Evolutionary conservation across 1,284 basidiomycete species (phyloP), one percentile per base, ranked within the genome.

Genomic region (Ustilago shanxiensis): DNA sequence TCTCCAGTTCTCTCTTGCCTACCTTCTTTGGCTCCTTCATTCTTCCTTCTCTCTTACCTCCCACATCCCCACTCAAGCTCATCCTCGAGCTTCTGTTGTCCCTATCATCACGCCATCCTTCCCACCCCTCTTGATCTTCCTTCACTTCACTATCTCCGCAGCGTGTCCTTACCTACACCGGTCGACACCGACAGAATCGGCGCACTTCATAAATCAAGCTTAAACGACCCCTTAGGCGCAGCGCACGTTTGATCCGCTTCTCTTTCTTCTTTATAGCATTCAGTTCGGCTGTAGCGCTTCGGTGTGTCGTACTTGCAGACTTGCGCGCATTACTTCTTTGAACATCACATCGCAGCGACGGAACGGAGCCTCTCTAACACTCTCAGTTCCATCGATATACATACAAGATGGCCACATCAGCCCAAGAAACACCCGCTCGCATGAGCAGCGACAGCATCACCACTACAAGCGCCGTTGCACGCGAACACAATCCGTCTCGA

Each of bases 371-470:
- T 18, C 41, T 16, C 4, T 24, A 28, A 7, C 51, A 33, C 14
- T n/a, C 54, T 14, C 37, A 20, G 29, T 18, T 33, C 14, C 44
- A 54, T 14, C 41, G 16, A 24, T 22, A 28, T 9, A 33, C 26
- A 6, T 20, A 26, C 59, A 62, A 66, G 8, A 71, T 72, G 69
- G 28, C 60, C 4, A 45, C 64, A 9, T 52, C 64, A 24, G 50
- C 41, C 10, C 50, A 55, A 54, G 60, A 62, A 39, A 63, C 64
- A 28, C 55, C 64, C 16, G 70, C 70, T 66, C 60, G 54, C 13
- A 54, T 47, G 58, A 75, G 72, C 64, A 56, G 60, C 55, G 68
- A 76, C 37, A 76, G 64, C 58, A 71, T 76, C 50, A 62, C 60
- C 41, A 65, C 72, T 2, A 58, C 60, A 29, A 60, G 45, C 45